Percentiles rank a stretch among this genome's conserved stretches.
phyloP scores from a whole-genome alignment of 805 yeast genomes.

The Candida golubevii region DNA sequence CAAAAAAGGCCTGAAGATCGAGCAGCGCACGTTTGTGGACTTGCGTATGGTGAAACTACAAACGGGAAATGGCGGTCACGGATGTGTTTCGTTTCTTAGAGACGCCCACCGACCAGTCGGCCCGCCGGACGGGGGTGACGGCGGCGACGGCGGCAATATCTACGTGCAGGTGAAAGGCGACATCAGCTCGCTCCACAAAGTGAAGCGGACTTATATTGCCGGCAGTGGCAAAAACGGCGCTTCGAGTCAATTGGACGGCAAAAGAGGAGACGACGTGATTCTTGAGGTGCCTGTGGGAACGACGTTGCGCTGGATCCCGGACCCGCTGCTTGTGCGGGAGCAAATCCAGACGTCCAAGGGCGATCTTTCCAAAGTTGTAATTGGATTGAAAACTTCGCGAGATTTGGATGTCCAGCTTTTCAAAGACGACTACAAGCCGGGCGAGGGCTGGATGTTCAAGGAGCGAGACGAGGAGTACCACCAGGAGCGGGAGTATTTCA shows the following conservation, averaged over 20 bases:
- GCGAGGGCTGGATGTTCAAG: slow-evolving; percentile 87
- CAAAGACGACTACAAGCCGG: slow-evolving; percentile 59
- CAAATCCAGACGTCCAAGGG: slow-evolving; percentile 17
- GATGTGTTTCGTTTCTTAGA: slow-evolving; percentile 77
- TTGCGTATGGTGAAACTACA: slow-evolving; percentile 56
- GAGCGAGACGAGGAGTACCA: slow-evolving; percentile 74
- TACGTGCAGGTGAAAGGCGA: slow-evolving; percentile 78
- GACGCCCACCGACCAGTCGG: slow-evolving; percentile 84
- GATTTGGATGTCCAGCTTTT: slow-evolving; percentile 48
- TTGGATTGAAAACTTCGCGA: slow-evolving; percentile 20
- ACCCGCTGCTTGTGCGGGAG: slow-evolving; percentile 48
- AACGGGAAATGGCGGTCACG: slow-evolving; percentile 89
- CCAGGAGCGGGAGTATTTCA: slow-evolving; percentile 60
- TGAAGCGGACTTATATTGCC: slow-evolving; percentile 67
- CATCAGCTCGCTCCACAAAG: slow-evolving; percentile 63
- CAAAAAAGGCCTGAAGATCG: slow-evolving; percentile 30
- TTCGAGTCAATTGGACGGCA: slow-evolving; percentile 80
- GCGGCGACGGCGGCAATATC: slow-evolving; percentile 88
- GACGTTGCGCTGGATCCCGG: slow-evolving; percentile 76
- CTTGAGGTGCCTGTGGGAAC: slow-evolving; percentile 93
- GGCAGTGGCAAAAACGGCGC: slow-evolving; percentile 69
- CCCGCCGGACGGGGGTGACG: slow-evolving; percentile 99
- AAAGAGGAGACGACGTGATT: slow-evolving; percentile 70
- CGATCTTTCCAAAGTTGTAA: slow-evolving; percentile 16
- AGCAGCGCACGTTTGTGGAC: slow-evolving; percentile 40